Evolutionary conservation across 208 protist species (phyloP), one percentile per base, ranked within the genome.

Genomic region (Herpetomonas samuelpessoai): DNA sequence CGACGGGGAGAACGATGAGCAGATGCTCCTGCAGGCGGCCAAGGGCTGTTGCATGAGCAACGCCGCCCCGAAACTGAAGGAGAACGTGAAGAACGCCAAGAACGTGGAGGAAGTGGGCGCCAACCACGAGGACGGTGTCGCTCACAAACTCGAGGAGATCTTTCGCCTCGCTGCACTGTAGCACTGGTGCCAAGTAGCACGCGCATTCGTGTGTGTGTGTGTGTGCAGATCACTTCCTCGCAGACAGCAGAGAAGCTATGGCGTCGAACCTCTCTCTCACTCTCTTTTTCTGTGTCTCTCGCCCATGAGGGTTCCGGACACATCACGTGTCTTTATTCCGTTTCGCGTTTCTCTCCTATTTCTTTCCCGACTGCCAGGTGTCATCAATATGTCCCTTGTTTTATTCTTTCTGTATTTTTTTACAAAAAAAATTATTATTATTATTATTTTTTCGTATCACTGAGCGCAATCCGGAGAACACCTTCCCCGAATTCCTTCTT

Each of bases 1-100:
- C 6, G 65, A 71, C 38, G 65, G 50, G 29, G 41, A 63, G 49
- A 62, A 71, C 55, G 65, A 71, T 24, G 49, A 52, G 7, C 38
- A 56, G 19, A 62, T 71, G 55, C 46, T 71, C 2, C 18, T 7
- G 44, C 19, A 46, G 19, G 61, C 29, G 12, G 65, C 54, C 30
- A 62, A 64, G 35, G 55, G 65, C 4, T 71, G 39, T 28, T 29
- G 63, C n/a, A 63, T 71, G 65, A 25, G 49, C 14, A 71, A 71
- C 57, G 45, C 38, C 9, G 44, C 48, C 22, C 46, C 41, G 22
- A n/a, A 31, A 0, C 49, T 57, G 24, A 18, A 41, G 27, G 57
- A 41, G 10, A 39, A 29, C 25, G 27, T 47, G 31, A 28, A 53
- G 22, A 16, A 50, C 14, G 21, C 26, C 25, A 27, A 69, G 3